Percentiles rank a stretch among this genome's conserved stretches.
These are phyloP conservation scores for Lasiosphaeris hirsuta DNA, from an alignment of 495 filamentous ascomycete genomes.

Conservation along the genomic window DNA sequence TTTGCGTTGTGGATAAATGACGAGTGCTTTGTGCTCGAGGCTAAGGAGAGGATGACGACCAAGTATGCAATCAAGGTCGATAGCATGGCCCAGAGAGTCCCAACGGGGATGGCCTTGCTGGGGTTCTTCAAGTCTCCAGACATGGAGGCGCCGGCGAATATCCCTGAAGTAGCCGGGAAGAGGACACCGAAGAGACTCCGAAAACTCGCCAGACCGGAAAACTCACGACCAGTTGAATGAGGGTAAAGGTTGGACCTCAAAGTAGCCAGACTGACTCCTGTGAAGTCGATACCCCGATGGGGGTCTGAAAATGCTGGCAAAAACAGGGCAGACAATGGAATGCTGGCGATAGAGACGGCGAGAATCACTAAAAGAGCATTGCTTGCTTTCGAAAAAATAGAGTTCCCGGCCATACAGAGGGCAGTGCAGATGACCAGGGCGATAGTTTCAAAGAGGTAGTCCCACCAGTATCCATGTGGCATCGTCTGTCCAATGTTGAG, in stretches of 20 bases:
- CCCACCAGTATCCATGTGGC: slow-evolving; percentile 68
- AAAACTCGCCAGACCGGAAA: slow-evolving; percentile 66
- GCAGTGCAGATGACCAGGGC: slow-evolving; percentile 70
- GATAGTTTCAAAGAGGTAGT: slow-evolving; percentile 73
- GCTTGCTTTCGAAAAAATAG: slow-evolving; percentile 75
- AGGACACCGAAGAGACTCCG: slow-evolving; percentile 84
- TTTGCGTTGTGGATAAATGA: slow-evolving; percentile 75
- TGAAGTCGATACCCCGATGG: slow-evolving; percentile 65
- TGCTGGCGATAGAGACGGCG: slow-evolving; percentile 72
- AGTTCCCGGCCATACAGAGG: slow-evolving; percentile 77
- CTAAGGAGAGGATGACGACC: slow-evolving; percentile 76
- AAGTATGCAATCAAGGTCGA: slow-evolving; percentile 75
- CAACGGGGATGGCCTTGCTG: slow-evolving; percentile 78
- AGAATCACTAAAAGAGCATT: slow-evolving; percentile 75
- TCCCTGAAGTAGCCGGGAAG: slow-evolving; percentile 74
- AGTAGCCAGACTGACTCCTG: slow-evolving; percentile 66
- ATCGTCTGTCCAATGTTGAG: slow-evolving; percentile 74
- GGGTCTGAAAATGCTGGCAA: slow-evolving; percentile 62
- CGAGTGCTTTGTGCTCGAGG: slow-evolving; percentile 67
- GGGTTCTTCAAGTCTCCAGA: slow-evolving; percentile 81
- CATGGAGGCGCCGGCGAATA: slow-evolving; percentile 81
- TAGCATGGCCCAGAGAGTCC: slow-evolving; percentile 71
- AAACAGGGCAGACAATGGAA: slow-evolving; percentile 70
- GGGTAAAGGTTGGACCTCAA: slow-evolving; percentile 71
- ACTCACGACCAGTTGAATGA: slow-evolving; percentile 30